A percentile compares a stretch with the other conserved stretches of the same genome.
Conservation (phyloP, 805 yeast species). For the Cyberlindnera americana region DNA sequence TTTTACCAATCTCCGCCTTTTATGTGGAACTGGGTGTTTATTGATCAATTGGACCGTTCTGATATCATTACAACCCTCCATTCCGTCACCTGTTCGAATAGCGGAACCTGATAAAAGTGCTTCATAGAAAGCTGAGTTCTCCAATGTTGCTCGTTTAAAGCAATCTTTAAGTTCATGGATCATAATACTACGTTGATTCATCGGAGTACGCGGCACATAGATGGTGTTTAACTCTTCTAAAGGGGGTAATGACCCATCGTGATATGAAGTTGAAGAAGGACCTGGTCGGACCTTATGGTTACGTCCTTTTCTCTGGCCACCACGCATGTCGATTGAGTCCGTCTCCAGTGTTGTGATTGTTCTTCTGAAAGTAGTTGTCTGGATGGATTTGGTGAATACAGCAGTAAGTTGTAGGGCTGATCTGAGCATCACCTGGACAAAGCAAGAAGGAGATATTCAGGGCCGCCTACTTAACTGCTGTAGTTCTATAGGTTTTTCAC, state of each 20-base stretch:
- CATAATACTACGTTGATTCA: slow-evolving; percentile 8
- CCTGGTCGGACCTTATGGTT: too few relatives aligned
- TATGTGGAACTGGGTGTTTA: neutral
- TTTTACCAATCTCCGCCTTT: neutral
- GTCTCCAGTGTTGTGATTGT: too few relatives aligned
- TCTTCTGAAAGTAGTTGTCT: too few relatives aligned
- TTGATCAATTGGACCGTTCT: neutral
- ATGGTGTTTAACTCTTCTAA: neutral
- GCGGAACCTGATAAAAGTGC: neutral
- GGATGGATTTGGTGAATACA: too few relatives aligned
- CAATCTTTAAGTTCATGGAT: slow-evolving; percentile 4
- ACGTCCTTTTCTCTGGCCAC: too few relatives aligned
- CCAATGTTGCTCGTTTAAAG: slow-evolving; percentile 4
- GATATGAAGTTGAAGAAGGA: too few relatives aligned
- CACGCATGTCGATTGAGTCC: too few relatives aligned
- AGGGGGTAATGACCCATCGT: neutral
- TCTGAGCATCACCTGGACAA: too few relatives aligned
- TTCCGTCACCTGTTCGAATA: neutral
- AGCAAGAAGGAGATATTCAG: too few relatives aligned
- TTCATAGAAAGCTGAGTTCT: neutral
- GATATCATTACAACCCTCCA: neutral
- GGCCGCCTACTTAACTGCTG: too few relatives aligned
- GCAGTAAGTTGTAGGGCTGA: too few relatives aligned
- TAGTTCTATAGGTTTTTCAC: too few relatives aligned
- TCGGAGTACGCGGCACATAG: neutral